Evolutionary conservation across 192 early-diverging fungal species (phyloP).

Genomic region (Thoreauomyces humboldtii): DNA sequence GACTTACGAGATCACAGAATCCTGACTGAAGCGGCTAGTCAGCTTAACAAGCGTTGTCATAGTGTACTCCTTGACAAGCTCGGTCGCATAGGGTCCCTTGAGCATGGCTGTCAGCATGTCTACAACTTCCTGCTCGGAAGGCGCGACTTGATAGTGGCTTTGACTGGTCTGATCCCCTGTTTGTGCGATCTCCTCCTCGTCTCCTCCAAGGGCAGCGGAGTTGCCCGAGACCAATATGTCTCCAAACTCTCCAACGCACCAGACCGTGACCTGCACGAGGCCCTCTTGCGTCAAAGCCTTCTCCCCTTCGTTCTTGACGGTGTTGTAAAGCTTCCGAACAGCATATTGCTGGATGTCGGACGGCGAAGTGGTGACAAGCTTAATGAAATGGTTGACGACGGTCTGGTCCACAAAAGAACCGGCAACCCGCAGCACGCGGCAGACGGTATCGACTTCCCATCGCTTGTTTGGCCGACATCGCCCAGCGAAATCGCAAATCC

Average conservation of each 20-base stretch:
- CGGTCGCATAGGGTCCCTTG: slow-evolving; percentile 76
- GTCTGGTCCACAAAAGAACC: slow-evolving; percentile 52
- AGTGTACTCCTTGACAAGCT: slow-evolving; percentile 75
- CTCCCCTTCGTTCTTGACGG: slow-evolving; percentile 70
- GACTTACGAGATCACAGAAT: slow-evolving; percentile 37
- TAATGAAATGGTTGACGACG: slow-evolving; percentile 75
- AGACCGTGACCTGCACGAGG: slow-evolving; percentile 82
- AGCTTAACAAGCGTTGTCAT: slow-evolving; percentile 89
- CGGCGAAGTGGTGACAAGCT: slow-evolving; percentile 74
- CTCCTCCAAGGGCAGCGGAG: slow-evolving; percentile 39
- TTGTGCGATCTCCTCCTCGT: slow-evolving; percentile 51
- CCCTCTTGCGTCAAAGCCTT: slow-evolving; percentile 75
- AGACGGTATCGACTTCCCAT: slow-evolving; percentile 96
- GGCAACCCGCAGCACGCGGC: slow-evolving; percentile 74
- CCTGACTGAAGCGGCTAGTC: slow-evolving; percentile 70
- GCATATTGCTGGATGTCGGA: slow-evolving; percentile 84
- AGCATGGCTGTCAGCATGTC: slow-evolving; percentile 73
- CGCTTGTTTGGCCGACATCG: slow-evolving; percentile 90
- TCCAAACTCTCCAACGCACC: slow-evolving; percentile 97
- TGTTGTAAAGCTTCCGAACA: slow-evolving; percentile 82
- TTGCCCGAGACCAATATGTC: slow-evolving; percentile 70
- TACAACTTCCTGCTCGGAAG: slow-evolving; percentile 73
- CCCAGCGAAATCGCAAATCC: slow-evolving; percentile 90
- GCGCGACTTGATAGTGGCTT: slow-evolving; percentile 27
- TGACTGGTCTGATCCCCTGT: slow-evolving; percentile 21